Base-by-base conservation (phyloP, 768 basidiomycete species). In the Peribolospora baueri region DNA sequence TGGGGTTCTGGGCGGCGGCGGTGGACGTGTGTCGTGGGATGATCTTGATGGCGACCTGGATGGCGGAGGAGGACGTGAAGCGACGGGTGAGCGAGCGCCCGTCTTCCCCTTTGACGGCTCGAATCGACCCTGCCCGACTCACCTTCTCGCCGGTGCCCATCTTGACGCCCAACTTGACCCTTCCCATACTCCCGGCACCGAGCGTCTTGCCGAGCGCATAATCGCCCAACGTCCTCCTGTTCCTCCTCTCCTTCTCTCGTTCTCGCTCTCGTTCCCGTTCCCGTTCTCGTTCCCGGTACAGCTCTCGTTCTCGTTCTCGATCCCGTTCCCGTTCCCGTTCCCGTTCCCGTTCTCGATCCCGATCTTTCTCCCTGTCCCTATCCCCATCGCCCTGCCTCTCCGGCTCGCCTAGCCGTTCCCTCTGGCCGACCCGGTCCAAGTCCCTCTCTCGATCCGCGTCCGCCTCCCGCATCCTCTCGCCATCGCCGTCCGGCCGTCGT, bases 111-210 rank as follows among this genome's bases (percentile, higher is more conserved):
- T 55, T 8, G 45, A 7, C 25, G 36, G 4, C 51, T 38, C 41
- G 13, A 48, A 53, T 55, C 10, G 52, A 43, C 43, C 53, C 53
- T 48, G 7, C 54, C 8, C 39, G 36, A 71, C 78, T 61, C 62
- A 90, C 91, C 79, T 90, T 91, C 69, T 95, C 90, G 38, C 82
- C 84, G 1, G 85, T 83, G 59, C 79, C 64, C 58, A 81, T 82
- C 68, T 90, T 85, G 14, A 81, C 81, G 3, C 86, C 91, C 8
- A 97, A 76, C 72, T 95, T 98, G 64, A 98, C 91, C 68, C 95
- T 95, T 60, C 91, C 91, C 91, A 98, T 98, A 66, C 84, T 87
- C 43, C 91, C 91, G 25, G 90, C 91, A 37, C 91, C 91, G 46
- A 98, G 75, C 4, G 91, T 93, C 75, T 95, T 97, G 64, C 83